Base-by-base conservation (phyloP, 2,329 filamentous ascomycete genomes). In the Coniella lustricola region DNA sequence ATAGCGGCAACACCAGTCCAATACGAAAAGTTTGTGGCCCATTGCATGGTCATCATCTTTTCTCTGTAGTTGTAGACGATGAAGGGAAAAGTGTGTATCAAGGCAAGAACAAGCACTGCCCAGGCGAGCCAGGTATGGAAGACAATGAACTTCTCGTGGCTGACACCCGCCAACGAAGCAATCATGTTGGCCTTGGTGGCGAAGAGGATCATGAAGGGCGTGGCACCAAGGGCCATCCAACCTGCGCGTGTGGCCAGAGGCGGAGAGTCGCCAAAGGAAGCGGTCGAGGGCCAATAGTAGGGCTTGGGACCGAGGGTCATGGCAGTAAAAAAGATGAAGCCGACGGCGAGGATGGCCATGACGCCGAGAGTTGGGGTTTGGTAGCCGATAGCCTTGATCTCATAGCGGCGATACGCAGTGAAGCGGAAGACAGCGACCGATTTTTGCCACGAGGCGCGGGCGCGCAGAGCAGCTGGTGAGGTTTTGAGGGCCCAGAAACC, bases 121-220 rank as follows among this genome's bases (percentile, higher is more conserved):
- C 39, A 48, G 2, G 46, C 38, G 13, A 43, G 39, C 46, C 46
- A 48, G n/a, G 32, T 18, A 22, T 48, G 46, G 33, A 48, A 48
- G 20, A 48, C 46, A 7, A 42, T 41, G 22, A 48, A 38, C 46
- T 43, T 48, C 38, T 48, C 46, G 17, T 48, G 46, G 32, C 38
- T 42, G 38, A 48, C 46, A 9, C 46, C 46, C 20, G 46, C 25
- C 31, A 41, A 22, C 14, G 39, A n/a, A 12, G 18, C 39, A n/a
- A 48, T 48, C 31, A 48, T 34, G 31, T 48, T 48, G 21, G 39
- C 46, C 46, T 48, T 48, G 25, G 38, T 38, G 10, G 46, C 46
- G n/a, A 43, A 42, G 4, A 42, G 14, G 34, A 48, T 36, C 5
- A 48, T 21, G 21, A 48, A 48, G 22, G 38, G 38, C 8, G 32